Evolutionary conservation across 2,329 filamentous ascomycete species (phyloP), one percentile per base, ranked within the genome.

Genomic region (Penicillium aurantiogriseum): DNA sequence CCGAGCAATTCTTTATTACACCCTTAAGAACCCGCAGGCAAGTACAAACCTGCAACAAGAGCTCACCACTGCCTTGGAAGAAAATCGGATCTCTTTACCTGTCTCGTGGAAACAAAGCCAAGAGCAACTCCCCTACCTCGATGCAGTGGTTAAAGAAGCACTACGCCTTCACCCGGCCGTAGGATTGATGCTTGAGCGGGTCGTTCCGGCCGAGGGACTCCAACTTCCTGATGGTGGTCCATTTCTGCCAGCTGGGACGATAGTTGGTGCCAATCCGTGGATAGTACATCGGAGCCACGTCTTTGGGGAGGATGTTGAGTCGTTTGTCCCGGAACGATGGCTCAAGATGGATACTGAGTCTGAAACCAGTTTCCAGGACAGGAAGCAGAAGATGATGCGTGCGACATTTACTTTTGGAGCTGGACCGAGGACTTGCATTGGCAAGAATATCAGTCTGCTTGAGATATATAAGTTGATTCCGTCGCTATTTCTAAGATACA

Each of bases 391-490:
- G 40, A 70, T 69, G 67, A 31, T 57, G 21, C 46, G 62, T n/a
- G 59, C 58, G 5, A 65, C 59, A 3, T 62, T 71, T 23, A 65
- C 66, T 1, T 85, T 85, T 61, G 82, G 83, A n/a, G 81, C 80
- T 25, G 83, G 83, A 6, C 74, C 76, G 17, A 80, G 83, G 56
- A 71, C 82, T 5, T 85, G 83, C 65, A 82, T 84, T 55, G 82
- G 83, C 31, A 77, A 80, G 13, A 82, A 84, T 65, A 70, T 85
- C 35, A 81, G 81, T 2, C 67, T 83, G 42, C 70, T 85, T 25
- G 82, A 85, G 69, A 83, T 84, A 63, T 83, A 84, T 70, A 87
- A 86, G 74, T 76, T 85, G 29, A 69, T 83, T n/a, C 81, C 82
- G 7, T 77, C 81, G 42, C 71, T 85, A 15, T 71, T 66, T 83